Percentiles rank a stretch among this genome's conserved stretches.
Conservation (phyloP, 2,329 filamentous ascomycete genomes). For the Cercospora beticola region DNA sequence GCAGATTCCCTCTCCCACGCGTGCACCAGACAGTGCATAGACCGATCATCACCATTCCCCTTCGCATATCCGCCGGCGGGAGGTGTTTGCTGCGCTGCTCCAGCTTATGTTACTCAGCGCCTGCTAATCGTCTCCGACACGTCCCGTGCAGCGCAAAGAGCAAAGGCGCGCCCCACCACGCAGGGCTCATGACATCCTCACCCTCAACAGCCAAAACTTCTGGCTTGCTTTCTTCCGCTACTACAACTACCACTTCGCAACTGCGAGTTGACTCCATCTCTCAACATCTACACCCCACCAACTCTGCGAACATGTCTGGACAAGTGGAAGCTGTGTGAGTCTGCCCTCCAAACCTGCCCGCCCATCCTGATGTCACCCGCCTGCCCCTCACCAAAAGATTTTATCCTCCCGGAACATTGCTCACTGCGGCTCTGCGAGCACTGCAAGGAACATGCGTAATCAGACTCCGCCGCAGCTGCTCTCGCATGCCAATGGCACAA, state of each 20-base stretch:
- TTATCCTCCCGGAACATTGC: conserved; percentile 12
- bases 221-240: neutral
- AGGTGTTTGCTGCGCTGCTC: neutral
- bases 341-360: neutral
- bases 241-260: conserved; percentile 15
- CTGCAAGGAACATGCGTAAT: neutral
- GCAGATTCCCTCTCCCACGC: neutral
- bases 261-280: conserved; percentile 22
- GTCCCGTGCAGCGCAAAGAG: conserved; percentile 7
- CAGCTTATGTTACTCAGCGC: neutral
- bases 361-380: neutral
- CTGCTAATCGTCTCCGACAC: conserved; percentile 6
- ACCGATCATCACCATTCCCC: neutral
- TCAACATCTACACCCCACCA: conserved; percentile 17
- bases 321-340: conserved; percentile 27
- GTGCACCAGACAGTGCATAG: neutral
- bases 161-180: neutral
- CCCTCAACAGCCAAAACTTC: conserved; percentile 13
- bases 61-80: neutral
- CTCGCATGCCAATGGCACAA: neutral
- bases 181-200: conserved; percentile 9
- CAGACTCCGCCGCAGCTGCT: neutral
- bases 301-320: conserved; percentile 22
- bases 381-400: conserved; percentile 17
- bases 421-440: conserved; percentile 5